Evolutionary conservation across 2,329 filamentous ascomycete genomes (phyloP), one percentile per base, ranked within the genome.

Genomic region (Basipetospora chlamydospora): DNA sequence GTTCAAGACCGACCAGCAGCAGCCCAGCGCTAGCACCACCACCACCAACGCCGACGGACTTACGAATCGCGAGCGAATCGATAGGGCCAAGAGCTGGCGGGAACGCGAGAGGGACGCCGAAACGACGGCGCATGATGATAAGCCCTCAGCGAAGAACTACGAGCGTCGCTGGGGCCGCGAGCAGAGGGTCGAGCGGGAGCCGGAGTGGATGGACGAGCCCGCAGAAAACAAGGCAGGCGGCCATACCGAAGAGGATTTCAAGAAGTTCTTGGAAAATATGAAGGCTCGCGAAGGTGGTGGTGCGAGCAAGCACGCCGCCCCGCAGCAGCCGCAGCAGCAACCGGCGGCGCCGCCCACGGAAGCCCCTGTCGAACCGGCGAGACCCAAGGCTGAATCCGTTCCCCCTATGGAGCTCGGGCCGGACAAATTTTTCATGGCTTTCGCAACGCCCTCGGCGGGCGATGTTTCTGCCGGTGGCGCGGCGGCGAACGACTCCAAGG

Each of bases 261-360:
- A 92, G 59, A 83, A 83, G 46, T 95, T 88, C 76, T 94, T 94
- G 67, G 84, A 92, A 47, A 71, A 70, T 44, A 92, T 92, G 85
- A 88, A 76, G 26, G 69, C 73, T 42, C 73, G 66, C 47, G 59
- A 52, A 41, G 54, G 49, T 30, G 49, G 47, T 6, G 35, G 53
- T 33, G 42, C 51, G 4, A 44, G 47, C 23, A 38, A 41, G 28
- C 39, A 44, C 30, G 39, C 54, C 41, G 41, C 32, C 17, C 28
- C 31, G 11, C 35, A 15, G 7, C 20, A 42, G 48, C 25, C n/a
- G n/a, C n/a, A n/a, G n/a, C n/a, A n/a, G n/a, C n/a, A n/a, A n/a
- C n/a, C n/a, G n/a, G 39, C 53, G 4, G 48, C 58, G 13, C 48
- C 11, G 29, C 28, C 56, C 30, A 40, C 56, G 13, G 60, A 57